Conservation (phyloP, 176 grass and related monocot species). For the Chrysopogon serrulatus region DNA sequence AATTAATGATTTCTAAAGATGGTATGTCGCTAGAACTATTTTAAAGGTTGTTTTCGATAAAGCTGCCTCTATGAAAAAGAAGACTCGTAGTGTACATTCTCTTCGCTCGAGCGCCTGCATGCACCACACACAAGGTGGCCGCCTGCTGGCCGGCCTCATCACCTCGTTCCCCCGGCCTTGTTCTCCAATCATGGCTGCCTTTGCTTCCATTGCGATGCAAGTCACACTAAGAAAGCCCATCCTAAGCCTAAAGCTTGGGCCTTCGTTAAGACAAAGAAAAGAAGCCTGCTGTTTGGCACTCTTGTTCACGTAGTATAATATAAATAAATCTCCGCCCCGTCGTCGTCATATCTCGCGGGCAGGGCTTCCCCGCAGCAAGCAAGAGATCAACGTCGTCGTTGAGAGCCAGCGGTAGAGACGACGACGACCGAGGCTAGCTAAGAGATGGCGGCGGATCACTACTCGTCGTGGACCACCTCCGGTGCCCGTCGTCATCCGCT, state of each 20-base stretch:
- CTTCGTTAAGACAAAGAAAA: background rate
- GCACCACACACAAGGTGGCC: no score
- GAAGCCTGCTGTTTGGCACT: background rate
- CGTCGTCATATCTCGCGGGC: background rate
- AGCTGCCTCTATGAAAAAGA: no score
- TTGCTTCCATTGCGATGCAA: slow-evolving; percentile 54
- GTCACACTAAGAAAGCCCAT: background rate
- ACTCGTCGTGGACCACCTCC: background rate
- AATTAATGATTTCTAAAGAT: no score
- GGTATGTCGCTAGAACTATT: no score
- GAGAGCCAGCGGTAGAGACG: background rate
- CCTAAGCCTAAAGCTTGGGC: background rate
- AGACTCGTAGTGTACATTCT: no score
- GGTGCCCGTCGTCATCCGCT: background rate
- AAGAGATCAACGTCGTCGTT: background rate
- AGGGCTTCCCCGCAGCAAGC: background rate
- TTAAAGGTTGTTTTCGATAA: no score
- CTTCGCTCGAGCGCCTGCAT: background rate
- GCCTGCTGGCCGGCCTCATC: background rate
- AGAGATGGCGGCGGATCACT: background rate
- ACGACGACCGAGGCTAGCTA: background rate
- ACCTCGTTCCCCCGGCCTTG: background rate
- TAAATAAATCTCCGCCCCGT: background rate
- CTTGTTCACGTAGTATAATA: no score
- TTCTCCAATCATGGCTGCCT: slow-evolving; percentile 13